Base-by-base conservation (phyloP, 306 rosid species). In the Aeschynomene evenia region DNA sequence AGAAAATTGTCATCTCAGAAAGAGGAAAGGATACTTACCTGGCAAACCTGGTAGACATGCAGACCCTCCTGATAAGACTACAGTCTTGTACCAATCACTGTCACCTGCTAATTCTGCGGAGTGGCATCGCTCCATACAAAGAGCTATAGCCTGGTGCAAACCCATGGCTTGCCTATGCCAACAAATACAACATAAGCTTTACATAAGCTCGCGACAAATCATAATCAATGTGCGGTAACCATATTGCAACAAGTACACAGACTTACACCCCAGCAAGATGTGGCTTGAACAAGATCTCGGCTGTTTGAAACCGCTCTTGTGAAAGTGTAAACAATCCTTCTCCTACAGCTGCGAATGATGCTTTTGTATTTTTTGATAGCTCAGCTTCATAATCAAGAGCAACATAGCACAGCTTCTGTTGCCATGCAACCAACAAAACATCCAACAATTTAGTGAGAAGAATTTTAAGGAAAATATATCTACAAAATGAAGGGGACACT, bases 1-100 rank as follows among this genome's bases (percentile, higher is more conserved):
- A 53, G 59, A 26, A 29, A 59, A 61, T 40, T 61, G 24, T 16
- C 53, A 42, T 13, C 12, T 51, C 9, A 33, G 4, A 43, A 53
- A 20, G 3, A 16, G 12, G 20, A 58, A 34, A 45, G 64, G 7
- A 21, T 3, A 34, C 16, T 71, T 72, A 90, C 98, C 98, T 82
- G 97, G 85, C 21, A 93, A 64, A 73, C 98, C 97, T 20, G 98
- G 98, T 71, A 93, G 79, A 71, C 98, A 90, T 21, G 96, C 90
- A 31, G 87, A 80, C 11, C 97, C 97, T 15, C 98, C 98, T 0
- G 94, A 80, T 62, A 93, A 78, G 52, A 93, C 86, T 29, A 93
- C 81, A 59, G 87, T 93, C 80, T 90, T 90, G 82, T 83, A 90
- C 97, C 96, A 90, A 71, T 85, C 68, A 70, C 67, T 76, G 69